phyloP scores from a whole-genome alignment of 2,329 filamentous ascomycete species.

The Xylariaceae sp. region DNA sequence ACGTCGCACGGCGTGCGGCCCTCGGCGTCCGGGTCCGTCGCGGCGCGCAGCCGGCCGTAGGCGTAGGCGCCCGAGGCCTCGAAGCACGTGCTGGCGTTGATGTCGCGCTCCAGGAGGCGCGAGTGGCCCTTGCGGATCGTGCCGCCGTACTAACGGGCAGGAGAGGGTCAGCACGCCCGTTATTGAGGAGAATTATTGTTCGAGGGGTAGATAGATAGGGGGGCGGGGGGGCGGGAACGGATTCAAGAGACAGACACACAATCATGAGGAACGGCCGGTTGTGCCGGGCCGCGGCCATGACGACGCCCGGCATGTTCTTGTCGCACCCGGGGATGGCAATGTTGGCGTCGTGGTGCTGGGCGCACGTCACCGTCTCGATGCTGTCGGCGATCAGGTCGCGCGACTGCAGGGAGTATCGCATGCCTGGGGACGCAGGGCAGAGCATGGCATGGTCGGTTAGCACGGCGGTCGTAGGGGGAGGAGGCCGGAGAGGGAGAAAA shows the following conservation, averaged over 20 bases:
- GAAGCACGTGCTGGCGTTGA: conserved; percentile 86
- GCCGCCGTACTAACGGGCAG: conserved; percentile 65
- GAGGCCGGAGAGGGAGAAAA: too few relatives aligned
- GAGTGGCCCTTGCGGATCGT: conserved; percentile 86
- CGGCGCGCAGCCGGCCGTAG: conserved; percentile 69
- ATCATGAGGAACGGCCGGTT: conserved; percentile 94
- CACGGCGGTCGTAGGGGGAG: too few relatives aligned
- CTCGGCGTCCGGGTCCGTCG: conserved; percentile 51
- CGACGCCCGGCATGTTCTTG: conserved; percentile 93
- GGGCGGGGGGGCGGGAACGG: too few relatives aligned
- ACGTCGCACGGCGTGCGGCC: conserved; percentile 69
- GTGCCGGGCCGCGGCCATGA: conserved; percentile 85
- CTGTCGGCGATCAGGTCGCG: conserved; percentile 91
- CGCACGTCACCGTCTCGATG: conserved; percentile 87
- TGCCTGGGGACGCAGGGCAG: conserved; percentile 47
- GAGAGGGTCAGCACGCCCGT: background rate
- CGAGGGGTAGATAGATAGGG: too few relatives aligned
- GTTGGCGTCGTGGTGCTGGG: conserved; percentile 87
- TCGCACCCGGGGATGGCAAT: conserved; percentile 91
- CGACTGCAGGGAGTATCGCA: conserved; percentile 87
- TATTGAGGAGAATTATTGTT: too few relatives aligned
- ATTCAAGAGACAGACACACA: too few relatives aligned
- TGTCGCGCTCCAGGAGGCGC: conserved; percentile 62
- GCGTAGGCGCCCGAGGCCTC: conserved; percentile 78
- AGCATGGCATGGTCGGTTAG: conserved; percentile 1